Evolutionary conservation across 1,139 yeast genomes (phyloP), one percentile per base, ranked within the genome.

Genomic region (Nakaseomyces sp.): DNA sequence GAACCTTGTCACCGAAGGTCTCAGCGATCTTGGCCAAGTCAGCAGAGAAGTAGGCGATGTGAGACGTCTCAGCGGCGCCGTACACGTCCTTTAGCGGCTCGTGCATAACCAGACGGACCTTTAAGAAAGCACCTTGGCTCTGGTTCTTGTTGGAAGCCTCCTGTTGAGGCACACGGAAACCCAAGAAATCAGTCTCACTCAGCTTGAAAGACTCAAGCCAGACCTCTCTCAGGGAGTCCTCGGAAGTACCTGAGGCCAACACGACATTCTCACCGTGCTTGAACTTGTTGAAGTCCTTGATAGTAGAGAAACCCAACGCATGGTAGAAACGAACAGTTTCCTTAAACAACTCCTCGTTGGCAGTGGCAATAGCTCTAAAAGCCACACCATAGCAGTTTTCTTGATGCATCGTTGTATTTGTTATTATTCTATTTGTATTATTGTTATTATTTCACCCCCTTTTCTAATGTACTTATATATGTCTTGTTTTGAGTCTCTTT

Each of bases 151-250:
- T 61, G 47, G 71, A 61, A 9, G 65, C 65, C 53, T 79, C 83
- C 54, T 78, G 83, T 65, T 77, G 68, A 13, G 87, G 87, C 36
- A 71, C 66, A 48, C 76, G 60, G 54, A 67, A 63, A 1, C 79
- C 80, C 39, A 66, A 57, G 17, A 56, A 60, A 52, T 73, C 76
- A 19, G 66, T 46, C 52, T 73, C 73, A 43, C 77, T 74, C 40
- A 80, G 66, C 19, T 85, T 85, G 61, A 79, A 81, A 19, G 79
- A 68, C 56, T 81, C 84, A 40, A 82, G 59, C 91, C 93, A 83
- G 37, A 76, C 64, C 62, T 83, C 93, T 51, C 71, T 72, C 43
- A 79, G 56, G 0, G 88, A 81, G 51, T 80, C 85, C 47, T 69
- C 70, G 17, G 86, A 74, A 37, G 82, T 69, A 3, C 89, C 89